Evolutionary conservation across 1,284 basidiomycete genomes (phyloP), one percentile per base, ranked within the genome.

Genomic region (Rhodotorula sp.): DNA sequence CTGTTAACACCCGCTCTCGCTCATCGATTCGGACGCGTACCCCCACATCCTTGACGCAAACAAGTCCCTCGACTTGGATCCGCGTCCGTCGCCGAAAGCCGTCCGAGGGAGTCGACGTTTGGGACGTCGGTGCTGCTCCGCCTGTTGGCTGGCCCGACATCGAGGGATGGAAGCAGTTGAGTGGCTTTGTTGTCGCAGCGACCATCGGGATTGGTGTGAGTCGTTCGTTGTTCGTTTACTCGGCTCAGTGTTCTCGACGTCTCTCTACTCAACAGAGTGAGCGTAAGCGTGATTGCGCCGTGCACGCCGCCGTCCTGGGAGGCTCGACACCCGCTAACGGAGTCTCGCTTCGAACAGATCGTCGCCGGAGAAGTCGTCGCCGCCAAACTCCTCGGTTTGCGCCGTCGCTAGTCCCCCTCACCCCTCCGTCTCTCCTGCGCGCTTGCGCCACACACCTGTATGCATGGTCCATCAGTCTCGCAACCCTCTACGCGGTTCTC

Each of bases 281-380:
- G n/a, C n/a, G n/a, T n/a, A n/a, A n/a, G n/a, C n/a, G n/a, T n/a
- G n/a, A n/a, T n/a, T n/a, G n/a, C n/a, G n/a, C n/a, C n/a, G n/a
- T n/a, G n/a, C n/a, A n/a, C n/a, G n/a, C n/a, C n/a, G n/a, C n/a
- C n/a, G n/a, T n/a, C n/a, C n/a, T n/a, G n/a, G n/a, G n/a, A n/a
- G n/a, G n/a, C n/a, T n/a, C n/a, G n/a, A n/a, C n/a, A n/a, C n/a
- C n/a, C n/a, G 44, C 27, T 24, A 11, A 20, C 44, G 20, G 17
- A 0, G 2, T 10, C 22, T 27, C 32, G 20, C 39, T 27, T 6
- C 13, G 20, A 13, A 20, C 58, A 71, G 69, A 72, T 72, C n/a
- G 71, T 72, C 27, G 71, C 67, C 7, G 71, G 71, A 20, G 71
- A 72, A 46, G 71, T 72, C 32, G 65, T 72, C 11, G 56, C 61